phyloP scores from a whole-genome alignment of 176 grass and related monocot genomes.

The Thalia dealbata region DNA sequence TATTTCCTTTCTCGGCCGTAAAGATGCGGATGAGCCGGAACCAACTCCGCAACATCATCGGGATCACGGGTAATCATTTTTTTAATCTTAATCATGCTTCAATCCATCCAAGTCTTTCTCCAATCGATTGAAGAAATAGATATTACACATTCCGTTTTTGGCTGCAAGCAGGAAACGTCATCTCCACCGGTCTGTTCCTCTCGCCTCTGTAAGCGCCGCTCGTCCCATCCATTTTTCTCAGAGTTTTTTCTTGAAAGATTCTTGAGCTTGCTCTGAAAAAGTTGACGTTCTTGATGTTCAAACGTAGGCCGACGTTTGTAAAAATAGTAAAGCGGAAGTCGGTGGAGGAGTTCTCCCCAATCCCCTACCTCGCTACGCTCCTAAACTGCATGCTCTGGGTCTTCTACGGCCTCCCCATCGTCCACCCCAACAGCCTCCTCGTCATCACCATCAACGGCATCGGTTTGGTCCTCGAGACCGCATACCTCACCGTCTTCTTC shows the following conservation, averaged over 20 bases:
- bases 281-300: no score
- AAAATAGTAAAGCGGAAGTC: slow-evolving; percentile 41
- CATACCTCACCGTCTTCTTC: slow-evolving; percentile 57
- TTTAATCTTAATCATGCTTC: no score
- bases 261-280: no score
- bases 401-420: slow-evolving; percentile 63
- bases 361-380: slow-evolving; percentile 68
- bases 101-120: no score
- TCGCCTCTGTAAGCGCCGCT: slow-evolving; percentile 42
- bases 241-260: no score
- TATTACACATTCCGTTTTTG: background rate
- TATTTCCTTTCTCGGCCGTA: no score
- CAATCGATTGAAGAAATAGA: no score
- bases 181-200: slow-evolving; percentile 63
- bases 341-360: slow-evolving; percentile 49
- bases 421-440: slow-evolving; percentile 68
- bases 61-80: slow-evolving; percentile 8
- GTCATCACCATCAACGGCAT: slow-evolving; percentile 72
- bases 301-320: slow-evolving; percentile 49
- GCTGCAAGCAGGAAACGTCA: slow-evolving; percentile 72
- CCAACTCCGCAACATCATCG: background rate
- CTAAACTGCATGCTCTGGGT: slow-evolving; percentile 83
- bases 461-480: slow-evolving; percentile 42
- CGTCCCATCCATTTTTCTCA: no score
- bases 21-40: slow-evolving; percentile 6